These are phyloP conservation scores for Rhinocladiella similis DNA, from an alignment of 2,329 filamentous ascomycete species.

Conservation along the genomic window DNA sequence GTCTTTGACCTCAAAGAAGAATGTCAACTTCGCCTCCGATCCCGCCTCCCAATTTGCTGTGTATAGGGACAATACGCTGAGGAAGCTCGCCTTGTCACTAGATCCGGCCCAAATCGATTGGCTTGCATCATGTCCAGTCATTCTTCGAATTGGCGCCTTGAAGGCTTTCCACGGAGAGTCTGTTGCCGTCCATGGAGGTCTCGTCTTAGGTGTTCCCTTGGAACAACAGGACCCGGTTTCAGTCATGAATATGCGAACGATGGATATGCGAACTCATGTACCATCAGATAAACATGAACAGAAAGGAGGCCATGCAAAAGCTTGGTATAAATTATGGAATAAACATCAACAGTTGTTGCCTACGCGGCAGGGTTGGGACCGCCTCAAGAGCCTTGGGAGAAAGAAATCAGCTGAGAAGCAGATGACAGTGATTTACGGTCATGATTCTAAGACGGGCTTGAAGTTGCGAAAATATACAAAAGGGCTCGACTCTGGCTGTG, in stretches of 20 bases:
- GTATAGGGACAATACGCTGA: constrained; percentile 41
- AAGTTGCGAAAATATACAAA: constrained; percentile 69
- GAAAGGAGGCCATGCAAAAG: constrained; percentile 55
- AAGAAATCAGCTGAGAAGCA: constrained; percentile 9
- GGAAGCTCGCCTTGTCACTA: constrained; percentile 58
- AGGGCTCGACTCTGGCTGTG: constrained; percentile 83
- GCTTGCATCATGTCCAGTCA: constrained; percentile 73
- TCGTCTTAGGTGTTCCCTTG: constrained; percentile 73
- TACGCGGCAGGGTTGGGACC: constrained; percentile 9
- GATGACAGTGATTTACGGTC: constrained; percentile 79
- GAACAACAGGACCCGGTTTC: constrained; percentile 73
- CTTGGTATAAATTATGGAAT: constrained; percentile 67
- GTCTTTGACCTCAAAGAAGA: constrained; percentile 20
- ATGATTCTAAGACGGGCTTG: constrained; percentile 75
- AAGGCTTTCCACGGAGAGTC: constrained; percentile 59
- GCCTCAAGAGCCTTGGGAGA: constrained; percentile 4
- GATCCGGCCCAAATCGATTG: constrained; percentile 64
- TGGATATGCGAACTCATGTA: constrained; percentile 63
- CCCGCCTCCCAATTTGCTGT: not conserved
- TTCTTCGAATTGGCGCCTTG: constrained; percentile 69
- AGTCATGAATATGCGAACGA: constrained; percentile 89
- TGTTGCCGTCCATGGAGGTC: constrained; percentile 79
- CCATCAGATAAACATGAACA: constrained; percentile 49
- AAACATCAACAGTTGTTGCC: constrained; percentile 42
- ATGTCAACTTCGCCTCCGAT: not conserved